phyloP scores from a whole-genome alignment of 2,329 filamentous ascomycete genomes.

The Diaporthe sp. region DNA sequence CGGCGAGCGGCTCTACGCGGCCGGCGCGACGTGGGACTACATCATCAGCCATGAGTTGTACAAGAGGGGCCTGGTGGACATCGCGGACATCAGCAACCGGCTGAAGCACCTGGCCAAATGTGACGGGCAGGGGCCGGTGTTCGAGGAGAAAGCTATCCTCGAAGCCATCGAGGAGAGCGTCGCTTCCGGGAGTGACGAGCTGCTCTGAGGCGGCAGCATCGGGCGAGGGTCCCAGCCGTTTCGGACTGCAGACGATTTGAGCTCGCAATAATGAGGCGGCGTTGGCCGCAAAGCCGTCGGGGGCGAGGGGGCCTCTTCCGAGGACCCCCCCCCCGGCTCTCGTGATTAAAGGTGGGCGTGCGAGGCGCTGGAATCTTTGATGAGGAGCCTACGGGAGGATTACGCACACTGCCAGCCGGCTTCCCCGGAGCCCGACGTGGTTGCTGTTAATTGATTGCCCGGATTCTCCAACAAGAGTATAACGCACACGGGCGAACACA shows the following conservation, averaged over 20 bases:
- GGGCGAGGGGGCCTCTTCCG: neutral
- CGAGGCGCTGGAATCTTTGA: neutral
- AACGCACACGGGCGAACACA: constrained; percentile 17
- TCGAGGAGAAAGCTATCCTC: constrained; percentile 81
- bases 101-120: constrained; percentile 83
- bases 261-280: neutral
- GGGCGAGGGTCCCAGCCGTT: neutral
- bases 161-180: constrained; percentile 84
- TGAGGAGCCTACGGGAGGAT: neutral
- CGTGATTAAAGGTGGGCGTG: neutral
- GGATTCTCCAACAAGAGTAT: neutral
- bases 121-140: constrained; percentile 90
- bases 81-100: constrained; percentile 83
- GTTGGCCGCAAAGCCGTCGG: neutral
- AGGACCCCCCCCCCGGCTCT: too few relatives aligned
- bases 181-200: constrained; percentile 82
- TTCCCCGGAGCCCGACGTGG: neutral
- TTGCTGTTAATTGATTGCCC: neutral
- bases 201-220: constrained; percentile 58
- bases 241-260: neutral
- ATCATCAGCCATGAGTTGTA: constrained; percentile 87
- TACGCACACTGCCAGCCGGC: neutral
- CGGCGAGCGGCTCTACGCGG: constrained; percentile 79
- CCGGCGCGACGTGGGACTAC: constrained; percentile 88
- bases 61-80: constrained; percentile 82